Conservation (phyloP, 208 protist genomes). For the Leptomonas seymouri region DNA sequence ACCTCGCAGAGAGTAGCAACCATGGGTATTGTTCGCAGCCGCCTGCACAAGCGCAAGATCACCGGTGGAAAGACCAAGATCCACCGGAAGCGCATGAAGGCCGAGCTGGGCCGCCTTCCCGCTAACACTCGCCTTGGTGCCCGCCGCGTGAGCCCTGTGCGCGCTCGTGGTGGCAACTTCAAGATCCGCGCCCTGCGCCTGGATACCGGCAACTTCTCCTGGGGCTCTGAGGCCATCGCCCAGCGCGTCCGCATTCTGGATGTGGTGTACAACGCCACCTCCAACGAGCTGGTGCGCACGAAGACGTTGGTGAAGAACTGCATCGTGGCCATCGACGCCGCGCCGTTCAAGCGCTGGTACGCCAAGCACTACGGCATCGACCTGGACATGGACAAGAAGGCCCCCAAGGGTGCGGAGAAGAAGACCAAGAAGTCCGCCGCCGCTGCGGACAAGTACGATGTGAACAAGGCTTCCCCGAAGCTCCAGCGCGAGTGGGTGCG, state of each 20-base stretch:
- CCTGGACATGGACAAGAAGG: slow-evolving; percentile 93
- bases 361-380: slow-evolving; percentile 97
- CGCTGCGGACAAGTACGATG: slow-evolving; percentile 72
- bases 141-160: slow-evolving; percentile 94
- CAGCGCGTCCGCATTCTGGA: slow-evolving; percentile 96
- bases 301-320: slow-evolving; percentile 99
- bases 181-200: slow-evolving; percentile 99
- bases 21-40: slow-evolving; percentile 98
- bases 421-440: slow-evolving; percentile 67
- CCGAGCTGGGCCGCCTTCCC: slow-evolving; percentile 97
- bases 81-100: slow-evolving; percentile 96
- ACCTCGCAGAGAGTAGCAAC: slow-evolving; percentile 27
- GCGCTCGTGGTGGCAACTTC: slow-evolving; percentile 97
- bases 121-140: slow-evolving; percentile 97
- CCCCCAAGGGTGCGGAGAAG: slow-evolving; percentile 38
- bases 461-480: slow-evolving; percentile 66
- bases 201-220: slow-evolving; percentile 99
- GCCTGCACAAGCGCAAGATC: slow-evolving; percentile 97
- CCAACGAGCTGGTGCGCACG: slow-evolving; percentile 99
- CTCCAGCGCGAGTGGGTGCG: slow-evolving; percentile 82
- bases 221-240: slow-evolving; percentile 91
- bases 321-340: slow-evolving; percentile 97
- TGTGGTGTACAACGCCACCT: slow-evolving; percentile 99
- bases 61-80: slow-evolving; percentile 97
- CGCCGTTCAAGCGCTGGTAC: slow-evolving; percentile 99